A percentile compares a stretch with the other conserved stretches of the same genome.
Evolutionary conservation across 1,139 yeast genomes (phyloP).

Genomic region (Saccharomyces hybrid): DNA sequence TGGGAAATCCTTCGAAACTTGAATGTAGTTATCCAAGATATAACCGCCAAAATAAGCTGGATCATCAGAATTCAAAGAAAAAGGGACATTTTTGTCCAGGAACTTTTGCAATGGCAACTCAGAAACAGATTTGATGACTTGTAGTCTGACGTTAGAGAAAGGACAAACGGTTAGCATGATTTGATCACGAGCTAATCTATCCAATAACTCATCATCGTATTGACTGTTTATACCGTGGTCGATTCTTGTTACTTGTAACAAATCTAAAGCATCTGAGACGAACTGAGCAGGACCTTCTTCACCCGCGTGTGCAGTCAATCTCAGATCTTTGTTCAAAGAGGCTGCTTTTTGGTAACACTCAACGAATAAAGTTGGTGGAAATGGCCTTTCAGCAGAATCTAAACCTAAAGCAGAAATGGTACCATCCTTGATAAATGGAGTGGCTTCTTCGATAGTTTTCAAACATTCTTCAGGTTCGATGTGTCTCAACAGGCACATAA

Average conservation of each 20-base stretch:
- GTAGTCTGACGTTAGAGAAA: constrained; percentile 62
- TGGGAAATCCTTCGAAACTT: constrained; percentile 53
- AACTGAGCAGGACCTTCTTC: constrained; percentile 77
- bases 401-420: constrained; percentile 65
- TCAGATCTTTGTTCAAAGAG: constrained; percentile 42
- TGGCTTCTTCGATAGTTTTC: constrained; percentile 47
- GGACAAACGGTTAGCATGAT: constrained; percentile 68
- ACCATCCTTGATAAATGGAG: constrained; percentile 45
- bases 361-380: constrained; percentile 60
- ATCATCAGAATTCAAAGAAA: constrained; percentile 74
- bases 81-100: constrained; percentile 56
- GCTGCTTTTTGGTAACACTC: constrained; percentile 51
- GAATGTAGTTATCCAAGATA: constrained; percentile 63
- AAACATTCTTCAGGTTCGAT: constrained; percentile 53
- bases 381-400: constrained; percentile 68
- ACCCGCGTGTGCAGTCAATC: constrained; percentile 79
- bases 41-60: constrained; percentile 86
- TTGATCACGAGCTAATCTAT: constrained; percentile 46
- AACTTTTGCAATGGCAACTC: constrained; percentile 59
- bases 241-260: constrained; percentile 58
- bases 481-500: constrained; percentile 76
- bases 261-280: constrained; percentile 50
- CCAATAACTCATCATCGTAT: constrained; percentile 46
- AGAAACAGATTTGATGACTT: constrained; percentile 59
- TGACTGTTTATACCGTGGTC: constrained; percentile 72